Base-by-base conservation (phyloP, 1,284 basidiomycete genomes). In the Trametes versicolor region DNA sequence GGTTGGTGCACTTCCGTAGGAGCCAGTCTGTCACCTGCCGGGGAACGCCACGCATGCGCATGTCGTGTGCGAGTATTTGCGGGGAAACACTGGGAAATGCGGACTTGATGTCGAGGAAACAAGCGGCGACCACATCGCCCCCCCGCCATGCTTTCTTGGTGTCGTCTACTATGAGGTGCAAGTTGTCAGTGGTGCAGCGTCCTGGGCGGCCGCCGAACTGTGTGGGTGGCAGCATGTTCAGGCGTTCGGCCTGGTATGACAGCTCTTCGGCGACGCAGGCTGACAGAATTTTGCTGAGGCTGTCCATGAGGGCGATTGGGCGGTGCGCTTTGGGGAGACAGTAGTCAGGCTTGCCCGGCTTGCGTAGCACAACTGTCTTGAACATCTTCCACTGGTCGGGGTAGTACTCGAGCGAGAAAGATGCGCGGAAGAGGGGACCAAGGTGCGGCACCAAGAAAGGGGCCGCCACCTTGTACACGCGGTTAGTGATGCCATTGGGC, bases 1-100 rank as follows among this genome's bases (percentile, higher is more conserved):
- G 37, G 19, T 41, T 25, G 1, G 36, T 27, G 12, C 39, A 41
- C 25, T 45, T 29, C 2, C 34, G 27, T 1, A 32, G 2, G 15
- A 78, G 54, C 67, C 71, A 77, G 10, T 68, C 37, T 0, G 69
- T 62, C 27, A 72, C 58, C 54, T 71, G 65, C 12, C 52, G 48
- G 7, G 77, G 77, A 1, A 78, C 54, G 3, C 77, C 74, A 19
- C 59, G 17, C 39, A 47, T 62, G 32, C 68, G 41, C 70, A 81
- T 70, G 45, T 81, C 70, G 62, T 78, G 74, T 1, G 74, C 6
- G 0, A 81, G 75, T 0, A 39, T 55, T 12, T 55, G 8, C 4
- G 47, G 47, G 1, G 47, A 25, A 23, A 48, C 47, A 17, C 47
- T 48, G 23, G 47, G 47, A 9, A 48, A 48, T 2, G 47, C 47